A percentile compares a stretch with the other conserved stretches of the same genome.
Evolutionary conservation across 1,139 yeast genomes (phyloP).

Genomic region (Geotrichum reessii): DNA sequence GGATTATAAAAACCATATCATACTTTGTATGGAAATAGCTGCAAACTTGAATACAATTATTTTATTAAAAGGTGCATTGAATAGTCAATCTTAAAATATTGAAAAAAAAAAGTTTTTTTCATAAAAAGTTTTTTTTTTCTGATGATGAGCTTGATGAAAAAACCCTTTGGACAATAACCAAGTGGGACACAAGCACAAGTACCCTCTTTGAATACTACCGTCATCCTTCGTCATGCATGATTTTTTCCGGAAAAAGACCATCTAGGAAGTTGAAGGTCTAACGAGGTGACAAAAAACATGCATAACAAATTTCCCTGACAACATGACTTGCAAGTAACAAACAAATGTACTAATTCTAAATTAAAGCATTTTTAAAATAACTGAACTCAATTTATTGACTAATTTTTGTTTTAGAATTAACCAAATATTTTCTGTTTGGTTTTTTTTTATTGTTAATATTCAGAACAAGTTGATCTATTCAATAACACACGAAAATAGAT

Average conservation of each 20-base stretch:
- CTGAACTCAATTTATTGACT: too few species aligned
- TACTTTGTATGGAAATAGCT: too few species aligned
- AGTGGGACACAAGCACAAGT: background rate
- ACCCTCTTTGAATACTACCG: background rate
- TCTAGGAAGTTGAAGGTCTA: background rate
- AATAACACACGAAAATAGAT: too few species aligned
- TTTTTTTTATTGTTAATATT: too few species aligned
- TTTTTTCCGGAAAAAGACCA: background rate
- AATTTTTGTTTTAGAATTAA: too few species aligned
- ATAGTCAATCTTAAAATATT: too few species aligned
- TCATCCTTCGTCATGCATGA: background rate
- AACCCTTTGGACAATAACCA: background rate
- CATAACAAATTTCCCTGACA: background rate
- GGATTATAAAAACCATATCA: too few species aligned
- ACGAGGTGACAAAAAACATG: background rate
- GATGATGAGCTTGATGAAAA: background rate
- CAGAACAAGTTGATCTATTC: too few species aligned
- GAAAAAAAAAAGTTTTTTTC: background rate
- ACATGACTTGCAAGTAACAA: background rate
- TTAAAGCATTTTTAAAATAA: too few species aligned
- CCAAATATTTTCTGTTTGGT: too few species aligned
- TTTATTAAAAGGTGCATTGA: too few species aligned
- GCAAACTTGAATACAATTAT: too few species aligned
- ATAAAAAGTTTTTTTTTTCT: background rate
- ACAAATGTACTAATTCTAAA: background rate